phyloP scores from a whole-genome alignment of 495 filamentous ascomycete species.

The Daldinia bambusicola region DNA sequence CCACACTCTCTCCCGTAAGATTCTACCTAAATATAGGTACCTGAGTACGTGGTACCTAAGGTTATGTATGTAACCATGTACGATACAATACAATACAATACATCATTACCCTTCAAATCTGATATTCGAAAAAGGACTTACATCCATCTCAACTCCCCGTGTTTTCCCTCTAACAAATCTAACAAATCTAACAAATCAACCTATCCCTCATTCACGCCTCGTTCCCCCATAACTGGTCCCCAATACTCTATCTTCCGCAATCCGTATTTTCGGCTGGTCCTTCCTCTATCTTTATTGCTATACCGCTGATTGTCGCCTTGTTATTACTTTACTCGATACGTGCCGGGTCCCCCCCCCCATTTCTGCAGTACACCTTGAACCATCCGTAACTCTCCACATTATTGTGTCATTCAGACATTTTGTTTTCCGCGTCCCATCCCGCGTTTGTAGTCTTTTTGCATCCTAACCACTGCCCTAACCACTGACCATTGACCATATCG shows the following conservation, averaged over 20 bases:
- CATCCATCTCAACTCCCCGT: constrained; percentile 22
- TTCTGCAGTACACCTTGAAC: constrained; percentile 40
- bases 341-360: constrained; percentile 10
- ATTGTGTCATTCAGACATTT: constrained; percentile 43
- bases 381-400: constrained; percentile 42
- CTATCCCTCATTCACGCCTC: constrained; percentile 30
- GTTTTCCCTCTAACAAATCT: constrained; percentile 32
- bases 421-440: constrained; percentile 43
- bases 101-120: constrained; percentile 28
- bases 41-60: not conserved
- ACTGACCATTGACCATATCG: constrained; percentile 9
- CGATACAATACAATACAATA: constrained; percentile 15
- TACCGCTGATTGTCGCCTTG: constrained; percentile 1
- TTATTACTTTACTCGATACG: not conserved
- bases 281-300: constrained; percentile 26
- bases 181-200: constrained; percentile 45
- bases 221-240: constrained; percentile 2
- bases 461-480: constrained; percentile 23
- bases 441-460: constrained; percentile 38
- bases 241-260: constrained; percentile 7
- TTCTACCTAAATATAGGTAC: not conserved
- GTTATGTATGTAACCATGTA: not conserved
- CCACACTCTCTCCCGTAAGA: too few species aligned
- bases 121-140: constrained; percentile 14
- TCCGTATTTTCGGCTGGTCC: constrained; percentile 33